phyloP scores from a whole-genome alignment of 1,284 basidiomycete species.

The Puccinia triticina region DNA sequence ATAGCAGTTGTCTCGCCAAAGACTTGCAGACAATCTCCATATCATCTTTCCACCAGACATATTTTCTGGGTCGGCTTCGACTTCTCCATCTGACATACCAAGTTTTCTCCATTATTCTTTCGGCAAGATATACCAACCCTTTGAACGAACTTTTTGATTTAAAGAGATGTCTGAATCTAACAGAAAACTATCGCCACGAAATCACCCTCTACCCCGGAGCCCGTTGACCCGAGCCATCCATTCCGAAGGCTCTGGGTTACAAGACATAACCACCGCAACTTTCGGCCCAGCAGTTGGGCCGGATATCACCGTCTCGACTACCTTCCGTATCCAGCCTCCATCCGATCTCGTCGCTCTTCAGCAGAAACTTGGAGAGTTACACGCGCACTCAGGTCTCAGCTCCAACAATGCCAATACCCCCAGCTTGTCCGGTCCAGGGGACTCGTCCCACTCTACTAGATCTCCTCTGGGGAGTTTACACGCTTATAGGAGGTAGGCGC shows the following conservation, averaged over 20 bases:
- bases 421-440: not conserved
- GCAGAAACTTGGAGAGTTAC: slow-evolving; percentile 31
- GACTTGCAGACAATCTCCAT: too few relatives aligned
- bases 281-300: slow-evolving; percentile 29
- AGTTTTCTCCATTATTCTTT: not conserved
- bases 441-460: not conserved
- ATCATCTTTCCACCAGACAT: too few relatives aligned
- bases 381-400: not conserved
- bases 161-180: slow-evolving; percentile 25
- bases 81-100: not conserved
- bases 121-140: not conserved
- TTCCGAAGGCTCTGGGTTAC: slow-evolving; percentile 16
- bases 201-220: not conserved
- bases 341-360: slow-evolving; percentile 29
- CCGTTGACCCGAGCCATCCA: slow-evolving; percentile 46
- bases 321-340: slow-evolving; percentile 32
- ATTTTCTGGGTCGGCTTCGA: too few relatives aligned
- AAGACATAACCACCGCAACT: not conserved
- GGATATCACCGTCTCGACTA: slow-evolving; percentile 46
- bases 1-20: too few relatives aligned
- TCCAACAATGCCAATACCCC: not conserved
- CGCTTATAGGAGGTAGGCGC: slow-evolving; percentile 9
- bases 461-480: not conserved
- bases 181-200: slow-evolving; percentile 1
- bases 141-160: not conserved